phyloP scores from a whole-genome alignment of 371 early-diverging fungal genomes.

The Capillidium heterosporum region DNA sequence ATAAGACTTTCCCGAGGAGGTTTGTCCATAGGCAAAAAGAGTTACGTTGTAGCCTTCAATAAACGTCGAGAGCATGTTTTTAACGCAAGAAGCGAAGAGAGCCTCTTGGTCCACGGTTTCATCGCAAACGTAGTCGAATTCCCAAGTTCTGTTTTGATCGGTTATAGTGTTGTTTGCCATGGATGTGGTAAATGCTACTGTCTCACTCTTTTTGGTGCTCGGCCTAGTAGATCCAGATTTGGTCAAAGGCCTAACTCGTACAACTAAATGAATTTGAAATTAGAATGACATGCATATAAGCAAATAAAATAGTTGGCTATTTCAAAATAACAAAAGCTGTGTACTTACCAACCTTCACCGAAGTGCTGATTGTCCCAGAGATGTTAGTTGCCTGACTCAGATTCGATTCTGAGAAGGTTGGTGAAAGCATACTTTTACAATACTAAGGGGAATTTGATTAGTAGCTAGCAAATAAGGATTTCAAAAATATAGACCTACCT shows the following conservation, averaged over 20 bases:
- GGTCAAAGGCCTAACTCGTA: neutral
- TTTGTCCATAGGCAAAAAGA: slow-evolving; percentile 27
- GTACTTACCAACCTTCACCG: slow-evolving; percentile 1
- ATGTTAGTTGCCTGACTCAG: too few species aligned
- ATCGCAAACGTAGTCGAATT: neutral
- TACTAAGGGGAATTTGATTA: too few species aligned
- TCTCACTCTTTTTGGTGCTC: neutral
- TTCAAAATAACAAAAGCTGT: too few species aligned
- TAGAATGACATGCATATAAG: neutral
- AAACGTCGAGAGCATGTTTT: neutral
- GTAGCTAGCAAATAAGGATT: too few species aligned
- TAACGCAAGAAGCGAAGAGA: neutral
- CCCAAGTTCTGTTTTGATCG: neutral
- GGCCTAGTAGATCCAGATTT: neutral
- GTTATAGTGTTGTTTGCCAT: neutral
- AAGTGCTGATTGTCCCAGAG: neutral
- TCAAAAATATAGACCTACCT: too few species aligned
- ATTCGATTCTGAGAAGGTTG: too few species aligned
- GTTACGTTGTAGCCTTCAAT: slow-evolving; percentile 1
- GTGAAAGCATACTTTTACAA: too few species aligned
- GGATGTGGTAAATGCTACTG: neutral
- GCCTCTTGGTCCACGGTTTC: neutral
- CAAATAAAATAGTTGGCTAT: neutral
- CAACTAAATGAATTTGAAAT: neutral
- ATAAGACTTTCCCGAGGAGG: slow-evolving; percentile 94